Conservation (phyloP, 2,329 filamentous ascomycete species). For the Sordariomycetes sp. region DNA sequence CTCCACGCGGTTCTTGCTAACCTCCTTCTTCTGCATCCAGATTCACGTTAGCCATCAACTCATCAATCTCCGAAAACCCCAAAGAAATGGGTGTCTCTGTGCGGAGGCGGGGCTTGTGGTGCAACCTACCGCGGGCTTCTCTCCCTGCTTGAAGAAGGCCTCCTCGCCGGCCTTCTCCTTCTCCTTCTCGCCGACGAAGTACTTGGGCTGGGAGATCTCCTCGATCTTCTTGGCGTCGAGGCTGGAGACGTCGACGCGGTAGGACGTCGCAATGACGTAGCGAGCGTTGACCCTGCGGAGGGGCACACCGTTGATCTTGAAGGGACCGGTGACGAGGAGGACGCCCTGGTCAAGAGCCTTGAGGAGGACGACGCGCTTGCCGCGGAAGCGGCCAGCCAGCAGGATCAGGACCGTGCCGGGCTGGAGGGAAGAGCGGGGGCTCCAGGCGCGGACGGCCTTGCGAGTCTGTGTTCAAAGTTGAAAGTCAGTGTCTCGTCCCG, state of each 20-base stretch:
- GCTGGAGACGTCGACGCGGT: constrained; percentile 73
- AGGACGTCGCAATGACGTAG: constrained; percentile 87
- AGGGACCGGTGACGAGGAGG: constrained; percentile 96
- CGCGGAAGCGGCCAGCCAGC: constrained; percentile 97
- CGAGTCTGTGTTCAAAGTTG: constrained; percentile 56
- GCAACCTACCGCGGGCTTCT: constrained; percentile 82
- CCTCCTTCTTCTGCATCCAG: constrained; percentile 79
- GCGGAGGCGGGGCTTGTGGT: not conserved
- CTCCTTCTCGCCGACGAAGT: constrained; percentile 94
- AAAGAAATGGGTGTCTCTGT: not conserved
- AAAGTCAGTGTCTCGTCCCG: not conserved
- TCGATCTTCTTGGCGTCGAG: constrained; percentile 86
- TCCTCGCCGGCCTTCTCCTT: constrained; percentile 96
- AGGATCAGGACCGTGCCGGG: constrained; percentile 97
- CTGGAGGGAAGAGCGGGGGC: constrained; percentile 79
- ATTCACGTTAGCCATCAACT: constrained; percentile 21
- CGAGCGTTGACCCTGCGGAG: constrained; percentile 88
- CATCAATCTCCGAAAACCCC: not conserved
- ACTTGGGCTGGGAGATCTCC: constrained; percentile 64
- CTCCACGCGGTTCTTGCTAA: constrained; percentile 79
- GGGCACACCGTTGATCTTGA: constrained; percentile 99
- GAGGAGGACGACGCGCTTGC: constrained; percentile 98
- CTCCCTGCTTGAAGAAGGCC: constrained; percentile 98
- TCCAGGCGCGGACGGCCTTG: constrained; percentile 83
- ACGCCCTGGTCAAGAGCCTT: constrained; percentile 97